Percentiles rank a stretch among this genome's conserved stretches.
These are phyloP conservation scores for Lasiosphaeris hirsuta DNA, from an alignment of 495 filamentous ascomycete genomes.

Conservation along the genomic window DNA sequence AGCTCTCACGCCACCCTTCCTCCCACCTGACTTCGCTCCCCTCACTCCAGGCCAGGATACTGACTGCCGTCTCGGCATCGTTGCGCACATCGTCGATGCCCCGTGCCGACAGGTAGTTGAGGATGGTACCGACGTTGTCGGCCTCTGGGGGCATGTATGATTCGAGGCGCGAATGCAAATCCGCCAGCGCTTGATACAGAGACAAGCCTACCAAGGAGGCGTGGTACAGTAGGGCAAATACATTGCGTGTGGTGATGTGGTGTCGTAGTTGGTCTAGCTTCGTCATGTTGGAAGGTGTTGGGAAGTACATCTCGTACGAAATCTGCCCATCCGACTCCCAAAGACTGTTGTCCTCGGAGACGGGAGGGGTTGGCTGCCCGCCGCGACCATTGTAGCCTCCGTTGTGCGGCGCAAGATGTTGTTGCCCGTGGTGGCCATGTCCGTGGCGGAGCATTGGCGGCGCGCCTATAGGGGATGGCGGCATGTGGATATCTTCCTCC, in stretches of 20 bases:
- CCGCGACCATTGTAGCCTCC: constrained; percentile 25
- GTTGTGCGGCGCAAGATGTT: constrained; percentile 22
- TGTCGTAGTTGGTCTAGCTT: constrained; percentile 48
- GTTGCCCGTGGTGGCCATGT: constrained; percentile 29
- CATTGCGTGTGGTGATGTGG: constrained; percentile 60
- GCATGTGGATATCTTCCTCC: constrained; percentile 40
- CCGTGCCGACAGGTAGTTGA: constrained; percentile 54
- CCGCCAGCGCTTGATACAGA: constrained; percentile 54
- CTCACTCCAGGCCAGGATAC: constrained; percentile 64
- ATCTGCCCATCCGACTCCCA: constrained; percentile 48
- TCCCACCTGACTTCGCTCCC: constrained; percentile 56
- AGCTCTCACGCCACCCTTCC: constrained; percentile 65
- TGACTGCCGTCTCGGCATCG: constrained; percentile 57
- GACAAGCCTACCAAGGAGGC: constrained; percentile 58
- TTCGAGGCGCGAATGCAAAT: constrained; percentile 54
- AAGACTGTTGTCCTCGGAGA: constrained; percentile 42
- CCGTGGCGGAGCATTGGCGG: constrained; percentile 38
- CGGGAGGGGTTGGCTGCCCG: constrained; percentile 40
- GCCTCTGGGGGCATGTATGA: constrained; percentile 48
- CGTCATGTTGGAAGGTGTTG: constrained; percentile 43
- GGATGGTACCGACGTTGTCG: constrained; percentile 48
- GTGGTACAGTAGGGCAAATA: constrained; percentile 58
- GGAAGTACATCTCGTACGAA: constrained; percentile 59
- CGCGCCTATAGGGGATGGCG: constrained; percentile 43
- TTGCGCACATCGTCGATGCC: constrained; percentile 67